phyloP scores from a whole-genome alignment of 1,139 yeast genomes.

The Diutina pseudorugosa region DNA sequence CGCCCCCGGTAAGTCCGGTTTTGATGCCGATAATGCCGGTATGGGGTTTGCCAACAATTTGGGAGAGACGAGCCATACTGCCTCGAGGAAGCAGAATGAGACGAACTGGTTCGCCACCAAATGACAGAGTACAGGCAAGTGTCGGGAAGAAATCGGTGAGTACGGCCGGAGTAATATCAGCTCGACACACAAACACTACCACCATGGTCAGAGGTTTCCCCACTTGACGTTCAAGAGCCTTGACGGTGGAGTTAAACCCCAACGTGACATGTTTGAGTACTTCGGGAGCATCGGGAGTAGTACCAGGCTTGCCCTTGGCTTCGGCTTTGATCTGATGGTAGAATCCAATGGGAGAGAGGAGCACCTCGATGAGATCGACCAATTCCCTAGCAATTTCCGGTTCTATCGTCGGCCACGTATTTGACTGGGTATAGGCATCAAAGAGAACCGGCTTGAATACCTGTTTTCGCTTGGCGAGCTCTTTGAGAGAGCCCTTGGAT shows the following conservation, averaged over 20 bases:
- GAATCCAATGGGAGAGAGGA: conserved; percentile 25
- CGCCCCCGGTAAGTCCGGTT: conserved; percentile 14
- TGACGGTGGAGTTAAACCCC: conserved; percentile 48
- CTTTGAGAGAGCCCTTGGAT: conserved; percentile 22
- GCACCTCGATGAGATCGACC: conserved; percentile 24
- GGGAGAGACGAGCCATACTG: conserved; percentile 24
- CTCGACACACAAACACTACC: conserved; percentile 39
- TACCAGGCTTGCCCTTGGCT: conserved; percentile 6
- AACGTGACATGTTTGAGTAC: conserved; percentile 17
- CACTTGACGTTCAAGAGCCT: conserved; percentile 38
- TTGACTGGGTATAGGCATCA: conserved; percentile 42
- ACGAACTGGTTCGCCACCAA: conserved; percentile 22
- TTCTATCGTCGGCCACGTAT: conserved; percentile 39
- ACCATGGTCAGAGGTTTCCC: conserved; percentile 9
- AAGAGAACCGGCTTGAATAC: conserved; percentile 51
- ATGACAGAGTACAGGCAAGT: conserved; percentile 34
- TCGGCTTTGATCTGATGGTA: conserved; percentile 12
- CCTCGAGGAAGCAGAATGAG: conserved; percentile 44
- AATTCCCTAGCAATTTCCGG: conserved; percentile 25
- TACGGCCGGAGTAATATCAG: conserved; percentile 37
- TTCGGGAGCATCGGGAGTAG: conserved; percentile 9
- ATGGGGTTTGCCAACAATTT: conserved; percentile 16
- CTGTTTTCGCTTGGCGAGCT: conserved; percentile 34
- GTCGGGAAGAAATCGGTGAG: conserved; percentile 42
- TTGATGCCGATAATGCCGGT: conserved; percentile 20